Evolutionary conservation across 805 yeast genomes (phyloP), one percentile per base, ranked within the genome.

Genomic region (Barnettozyma sucrosica): DNA sequence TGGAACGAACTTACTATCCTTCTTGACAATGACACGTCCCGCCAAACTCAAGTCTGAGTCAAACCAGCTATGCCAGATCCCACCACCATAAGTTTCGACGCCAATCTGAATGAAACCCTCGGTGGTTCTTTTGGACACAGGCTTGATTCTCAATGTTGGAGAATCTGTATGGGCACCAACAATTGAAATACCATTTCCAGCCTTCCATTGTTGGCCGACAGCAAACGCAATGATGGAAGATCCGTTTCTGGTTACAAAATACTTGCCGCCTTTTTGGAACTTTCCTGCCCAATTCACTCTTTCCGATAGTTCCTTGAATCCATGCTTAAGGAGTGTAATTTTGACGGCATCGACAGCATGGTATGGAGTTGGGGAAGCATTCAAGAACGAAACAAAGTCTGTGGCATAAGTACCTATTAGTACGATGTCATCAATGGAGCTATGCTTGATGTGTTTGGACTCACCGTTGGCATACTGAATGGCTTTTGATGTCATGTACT

Each of bases 91-190:
- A 43, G 83, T 79, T 66, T 93, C 98, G 9, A 93, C 95, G 34
- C 96, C 98, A 18, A 93, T 80, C 64, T 90, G 96, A 47, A 80
- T 75, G 59, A 81, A 92, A 1, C 95, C 95, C 57, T 86, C 90
- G 16, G 73, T 69, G 10, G 69, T 65, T 55, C 77, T 79, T 60
- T 82, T 80, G 21, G 96, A 85, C 26, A 85, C 72, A 11, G 99
- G 99, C 68, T 92, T 93, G 55, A 92, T 79, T 62, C 95, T 77
- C 54, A 92, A 72, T 28, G 88, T 81, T 10, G 98, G 98, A 5
- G 96, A 86, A 65, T 92, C 99, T 0, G 97, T 90, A 66, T 92
- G 99, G 2, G 97, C 96, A 16, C 98, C 99, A 32, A 90, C 85
- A 45, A 93, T 82, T 5, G 97, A 80, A 51, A 89, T 73, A 9